Conservation (phyloP, 495 filamentous ascomycete genomes). For the Poronia punctata region DNA sequence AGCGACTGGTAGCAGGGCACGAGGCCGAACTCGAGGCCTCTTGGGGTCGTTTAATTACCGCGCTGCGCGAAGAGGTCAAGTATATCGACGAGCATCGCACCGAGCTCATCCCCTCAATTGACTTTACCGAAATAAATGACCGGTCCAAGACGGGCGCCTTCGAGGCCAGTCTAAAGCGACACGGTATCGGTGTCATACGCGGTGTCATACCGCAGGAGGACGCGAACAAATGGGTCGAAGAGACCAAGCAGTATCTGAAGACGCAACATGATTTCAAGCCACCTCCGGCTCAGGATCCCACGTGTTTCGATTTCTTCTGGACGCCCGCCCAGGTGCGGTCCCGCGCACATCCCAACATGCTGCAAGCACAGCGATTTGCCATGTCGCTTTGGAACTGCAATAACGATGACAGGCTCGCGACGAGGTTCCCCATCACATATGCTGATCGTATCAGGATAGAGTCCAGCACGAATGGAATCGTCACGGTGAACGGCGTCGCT, state of each 20-base stretch:
- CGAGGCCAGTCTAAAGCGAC: constrained; percentile 49
- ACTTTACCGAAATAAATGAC: constrained; percentile 52
- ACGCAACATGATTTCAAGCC: constrained; percentile 46
- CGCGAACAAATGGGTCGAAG: constrained; percentile 50
- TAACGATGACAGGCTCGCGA: constrained; percentile 50
- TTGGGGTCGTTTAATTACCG: constrained; percentile 62
- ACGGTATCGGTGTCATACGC: constrained; percentile 61
- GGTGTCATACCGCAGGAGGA: constrained; percentile 54
- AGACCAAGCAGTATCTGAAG: constrained; percentile 55
- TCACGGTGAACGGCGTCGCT: constrained; percentile 25
- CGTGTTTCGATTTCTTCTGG: constrained; percentile 94
- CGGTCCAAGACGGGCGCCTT: constrained; percentile 43
- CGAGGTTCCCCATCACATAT: constrained; percentile 65
- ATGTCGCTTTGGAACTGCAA: constrained; percentile 79
- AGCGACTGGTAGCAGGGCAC: constrained; percentile 55
- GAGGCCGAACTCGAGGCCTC: constrained; percentile 58
- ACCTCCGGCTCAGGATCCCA: constrained; percentile 51
- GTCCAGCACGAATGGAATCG: constrained; percentile 33
- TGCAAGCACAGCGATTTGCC: constrained; percentile 68
- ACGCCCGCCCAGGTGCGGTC: constrained; percentile 73
- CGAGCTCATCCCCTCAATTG: constrained; percentile 56
- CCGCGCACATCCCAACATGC: constrained; percentile 65
- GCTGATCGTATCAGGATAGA: constrained; percentile 79
- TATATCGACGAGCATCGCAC: constrained; percentile 42
- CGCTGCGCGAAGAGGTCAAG: constrained; percentile 52